Evolutionary conservation across 352 stramenopile species (phyloP), one percentile per base, ranked within the genome.

Genomic region (Pilasporangium apinafurcum): DNA sequence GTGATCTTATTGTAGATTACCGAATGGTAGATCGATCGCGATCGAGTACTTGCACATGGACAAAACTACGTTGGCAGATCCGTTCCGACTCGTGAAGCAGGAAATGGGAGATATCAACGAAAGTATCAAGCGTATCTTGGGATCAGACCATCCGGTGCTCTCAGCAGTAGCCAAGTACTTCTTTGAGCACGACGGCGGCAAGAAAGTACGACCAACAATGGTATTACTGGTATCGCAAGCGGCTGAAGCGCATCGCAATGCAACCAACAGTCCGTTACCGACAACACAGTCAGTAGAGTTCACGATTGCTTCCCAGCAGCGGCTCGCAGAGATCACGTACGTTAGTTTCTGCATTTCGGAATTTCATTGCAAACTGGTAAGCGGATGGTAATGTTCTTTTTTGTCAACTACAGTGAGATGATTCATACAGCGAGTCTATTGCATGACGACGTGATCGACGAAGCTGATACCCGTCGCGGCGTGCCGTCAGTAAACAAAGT

Each of bases 401-500:
- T 32, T 27, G 20, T n/a, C 25, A 28, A 34, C 25, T 20, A 21
- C 53, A 86, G 79, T 25, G 96, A 99, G 77, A 98, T 99, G 89
- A 99, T 99, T 68, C 96, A 99, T 75, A 99, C 96, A 17, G 95
- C 96, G 43, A 98, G 84, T 62, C 55, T 99, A 30, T 96, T 99
- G 60, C 96, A 99, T 62, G 96, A 99, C 72, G 96, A 99, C 61
- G 96, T 99, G 39, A 98, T 99, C 59, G 96, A 99, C 60, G 87
- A 96, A 48, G 88, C 96, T 13, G 95, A 98, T 53, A 98, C 92
- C 44, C 85, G 96, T 2, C 84, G 96, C 13, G 95, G 95, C 6
- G 69, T 93, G 17, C 76, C 93, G 20, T 94, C 92, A 3, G 95
- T 98, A 25, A 98, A 99, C 67, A 90, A 91, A 33, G 80, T 97